Conservation (phyloP, 805 yeast genomes). For the Zygoascus biomembranicola region DNA sequence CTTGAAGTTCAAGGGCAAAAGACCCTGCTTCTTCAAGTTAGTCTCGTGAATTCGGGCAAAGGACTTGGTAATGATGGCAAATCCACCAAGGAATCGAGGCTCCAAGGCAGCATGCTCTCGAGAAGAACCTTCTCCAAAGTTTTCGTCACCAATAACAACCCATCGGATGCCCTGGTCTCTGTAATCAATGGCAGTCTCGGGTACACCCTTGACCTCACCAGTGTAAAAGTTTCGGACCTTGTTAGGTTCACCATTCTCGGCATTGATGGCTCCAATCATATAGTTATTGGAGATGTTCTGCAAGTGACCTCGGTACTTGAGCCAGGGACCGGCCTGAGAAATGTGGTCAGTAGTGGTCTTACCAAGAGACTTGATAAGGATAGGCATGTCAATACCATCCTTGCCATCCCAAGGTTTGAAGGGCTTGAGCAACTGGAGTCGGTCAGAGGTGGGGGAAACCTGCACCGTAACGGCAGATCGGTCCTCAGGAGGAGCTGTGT, state of each 20-base stretch:
- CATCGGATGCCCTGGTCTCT: slow-evolving; percentile 15
- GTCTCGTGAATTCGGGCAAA: slow-evolving; percentile 99
- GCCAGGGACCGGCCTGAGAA: slow-evolving; percentile 99
- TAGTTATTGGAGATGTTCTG: slow-evolving; percentile 98
- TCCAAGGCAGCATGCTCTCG: slow-evolving; percentile 99
- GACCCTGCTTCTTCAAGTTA: slow-evolving; percentile 98
- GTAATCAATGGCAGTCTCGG: slow-evolving; percentile 70
- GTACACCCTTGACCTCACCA: slow-evolving; percentile 89
- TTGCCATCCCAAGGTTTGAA: slow-evolving; percentile 95
- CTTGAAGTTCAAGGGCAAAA: slow-evolving; percentile 90
- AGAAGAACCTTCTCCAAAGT: slow-evolving; percentile 99
- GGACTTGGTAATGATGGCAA: slow-evolving; percentile 94
- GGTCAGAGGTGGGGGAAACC: slow-evolving; percentile 86
- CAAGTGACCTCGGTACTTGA: slow-evolving; percentile 98
- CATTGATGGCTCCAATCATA: slow-evolving; percentile 98
- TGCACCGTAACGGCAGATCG: slow-evolving; percentile 64
- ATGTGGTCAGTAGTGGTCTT: slow-evolving; percentile 99
- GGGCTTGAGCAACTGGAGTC: slow-evolving; percentile 90
- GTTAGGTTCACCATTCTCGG: slow-evolving; percentile 93
- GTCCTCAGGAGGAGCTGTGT: slow-evolving; percentile 93
- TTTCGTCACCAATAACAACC: slow-evolving; percentile 70
- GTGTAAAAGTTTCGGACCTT: slow-evolving; percentile 80
- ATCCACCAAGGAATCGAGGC: slow-evolving; percentile 98
- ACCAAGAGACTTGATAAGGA: slow-evolving; percentile 91
- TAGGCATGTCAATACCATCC: slow-evolving; percentile 82